These are phyloP conservation scores for Ambrosia artemisiifolia DNA, from an alignment of 129 eudicot species.

Conservation along the genomic window DNA sequence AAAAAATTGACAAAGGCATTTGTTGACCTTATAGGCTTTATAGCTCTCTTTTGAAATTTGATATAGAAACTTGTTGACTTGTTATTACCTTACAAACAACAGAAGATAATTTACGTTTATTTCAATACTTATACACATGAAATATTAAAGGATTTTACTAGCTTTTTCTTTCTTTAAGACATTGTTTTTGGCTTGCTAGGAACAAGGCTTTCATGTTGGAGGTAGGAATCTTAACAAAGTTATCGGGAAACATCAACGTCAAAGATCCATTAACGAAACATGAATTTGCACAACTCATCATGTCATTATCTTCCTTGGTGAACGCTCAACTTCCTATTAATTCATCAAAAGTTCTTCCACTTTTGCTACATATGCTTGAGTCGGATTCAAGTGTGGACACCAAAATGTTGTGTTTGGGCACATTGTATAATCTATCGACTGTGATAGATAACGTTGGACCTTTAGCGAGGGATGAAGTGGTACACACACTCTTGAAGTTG, in stretches of 20 bases:
- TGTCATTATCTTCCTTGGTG: slow-evolving; percentile 57
- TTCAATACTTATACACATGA: not conserved
- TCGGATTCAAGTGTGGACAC: slow-evolving; percentile 45
- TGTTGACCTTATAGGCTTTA: slow-evolving; percentile 33
- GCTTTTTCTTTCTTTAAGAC: not conserved
- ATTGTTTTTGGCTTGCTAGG: slow-evolving; percentile 39
- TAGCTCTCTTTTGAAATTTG: not conserved
- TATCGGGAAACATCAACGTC: slow-evolving; percentile 35
- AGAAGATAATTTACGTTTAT: not conserved
- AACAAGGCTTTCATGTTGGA: slow-evolving; percentile 80
- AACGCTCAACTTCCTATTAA: slow-evolving; percentile 48
- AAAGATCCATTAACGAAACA: slow-evolving; percentile 39
- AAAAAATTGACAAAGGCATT: slow-evolving; percentile 4
- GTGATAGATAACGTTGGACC: slow-evolving; percentile 54
- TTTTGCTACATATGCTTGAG: slow-evolving; percentile 41
- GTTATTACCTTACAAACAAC: not conserved
- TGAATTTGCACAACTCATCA: slow-evolving; percentile 60
- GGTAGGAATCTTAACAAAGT: slow-evolving; percentile 71
- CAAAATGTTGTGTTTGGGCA: slow-evolving; percentile 47
- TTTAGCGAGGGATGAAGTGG: slow-evolving; percentile 37
- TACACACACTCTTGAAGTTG: slow-evolving; percentile 40
- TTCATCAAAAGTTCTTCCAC: slow-evolving; percentile 49
- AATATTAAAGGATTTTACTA: not conserved
- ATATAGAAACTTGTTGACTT: slow-evolving; percentile 42
- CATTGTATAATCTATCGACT: slow-evolving; percentile 59